Conservation (phyloP, 441 rosid species). For the Kokia cookei region DNA sequence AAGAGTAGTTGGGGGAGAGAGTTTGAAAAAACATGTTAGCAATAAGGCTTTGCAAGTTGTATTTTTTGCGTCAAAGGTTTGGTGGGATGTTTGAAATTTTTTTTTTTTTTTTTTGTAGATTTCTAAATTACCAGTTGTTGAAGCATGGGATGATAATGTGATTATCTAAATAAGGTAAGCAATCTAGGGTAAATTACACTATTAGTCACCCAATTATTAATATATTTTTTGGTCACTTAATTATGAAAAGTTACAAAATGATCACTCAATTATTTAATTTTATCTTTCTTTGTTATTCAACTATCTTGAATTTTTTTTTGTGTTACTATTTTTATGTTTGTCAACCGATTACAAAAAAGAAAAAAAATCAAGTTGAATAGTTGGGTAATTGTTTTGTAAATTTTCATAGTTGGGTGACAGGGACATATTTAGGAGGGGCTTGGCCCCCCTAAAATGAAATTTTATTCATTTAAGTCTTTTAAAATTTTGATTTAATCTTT, state of each 20-base stretch:
- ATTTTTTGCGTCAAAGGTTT: not conserved
- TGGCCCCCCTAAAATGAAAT: too few relatives aligned
- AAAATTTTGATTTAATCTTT: too few relatives aligned
- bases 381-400: too few relatives aligned
- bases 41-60: not conserved
- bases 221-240: not conserved
- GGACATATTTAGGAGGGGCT: too few relatives aligned
- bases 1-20: not conserved
- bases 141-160: not conserved
- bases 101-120: not conserved
- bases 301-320: too few relatives aligned
- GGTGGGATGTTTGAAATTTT: not conserved
- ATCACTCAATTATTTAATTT: not conserved
- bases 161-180: too few relatives aligned
- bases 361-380: too few relatives aligned
- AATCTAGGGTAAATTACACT: not conserved
- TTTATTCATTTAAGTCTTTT: too few relatives aligned
- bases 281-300: not conserved
- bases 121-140: not conserved
- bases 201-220: not conserved
- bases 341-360: too few relatives aligned
- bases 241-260: not conserved
- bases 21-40: not conserved
- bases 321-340: too few relatives aligned
- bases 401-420: too few relatives aligned